Evolutionary conservation across 129 eudicot species (phyloP), one percentile per base, ranked within the genome.

Genomic region (carrot (Daucus carota)): DNA sequence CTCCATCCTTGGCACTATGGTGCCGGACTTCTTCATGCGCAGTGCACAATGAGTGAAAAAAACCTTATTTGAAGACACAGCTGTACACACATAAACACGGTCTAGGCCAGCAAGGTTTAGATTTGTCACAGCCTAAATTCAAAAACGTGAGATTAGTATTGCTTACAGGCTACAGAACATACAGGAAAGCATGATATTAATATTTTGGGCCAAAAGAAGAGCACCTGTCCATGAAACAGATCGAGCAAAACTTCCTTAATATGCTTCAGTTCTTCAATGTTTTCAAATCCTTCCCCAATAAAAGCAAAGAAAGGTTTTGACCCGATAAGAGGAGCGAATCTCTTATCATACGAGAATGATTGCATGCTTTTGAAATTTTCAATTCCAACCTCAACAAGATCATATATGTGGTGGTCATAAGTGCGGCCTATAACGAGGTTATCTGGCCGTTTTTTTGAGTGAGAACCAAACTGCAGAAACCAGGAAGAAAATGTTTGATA

Each of bases 401-500:
- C 99, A 75, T 91, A 95, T 15, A 95, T 80, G 71, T 95, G 99
- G 73, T 95, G 96, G 85, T 95, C 99, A 79, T 95, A 95, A 24
- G 80, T 78, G 73, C 99, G 80, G 20, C 97, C 99, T 72, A 94
- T 81, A 33, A 94, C 99, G 54, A 94, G 99, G 81, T 94, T 94
- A 78, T 94, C 87, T 0, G 99, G 99, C 52, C 99, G 85, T 81
- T 94, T 94, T 85, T 94, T 94, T 79, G 97, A 84, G 86, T 91
- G 92, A 78, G 97, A 91, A 74, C 96, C 99, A 76, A 71, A 87
- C 99, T 94, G 96, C 84, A 86, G 67, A 77, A 6, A 52, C 59
- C 60, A 69, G 26, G 40, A n/a, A 12, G 54, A 71, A 13, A 8
- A 42, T 6, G 13, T 42, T 71, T 24, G 28, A 70, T 40, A 36